Conservation (phyloP, 31 red algal species). For the Endocladia muricata region DNA sequence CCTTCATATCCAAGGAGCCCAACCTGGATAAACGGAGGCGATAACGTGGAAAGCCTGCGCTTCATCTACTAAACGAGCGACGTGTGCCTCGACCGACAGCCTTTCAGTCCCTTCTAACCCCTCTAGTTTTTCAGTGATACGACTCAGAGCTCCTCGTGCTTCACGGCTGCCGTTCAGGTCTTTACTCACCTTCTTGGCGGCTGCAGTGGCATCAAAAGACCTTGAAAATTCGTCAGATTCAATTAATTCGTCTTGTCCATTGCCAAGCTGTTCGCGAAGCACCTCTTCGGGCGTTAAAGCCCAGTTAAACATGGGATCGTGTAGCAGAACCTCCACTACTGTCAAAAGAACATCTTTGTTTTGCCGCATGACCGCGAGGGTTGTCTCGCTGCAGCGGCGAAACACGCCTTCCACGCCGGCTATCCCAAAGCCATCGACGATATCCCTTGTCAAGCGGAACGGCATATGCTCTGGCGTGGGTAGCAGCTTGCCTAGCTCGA, state of each 20-base stretch:
- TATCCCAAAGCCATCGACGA: constrained; percentile 90
- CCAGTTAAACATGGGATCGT: constrained; percentile 98
- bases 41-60: constrained; percentile 82
- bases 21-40: constrained; percentile 84
- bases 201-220: constrained; percentile 15
- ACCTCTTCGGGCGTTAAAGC: constrained; percentile 75
- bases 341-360: constrained; percentile 82
- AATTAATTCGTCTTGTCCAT: constrained; percentile 3
- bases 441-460: constrained; percentile 88
- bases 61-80: constrained; percentile 83
- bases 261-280: constrained; percentile 48
- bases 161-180: constrained; percentile 50
- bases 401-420: constrained; percentile 91
- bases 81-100: constrained; percentile 90
- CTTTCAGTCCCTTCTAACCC: constrained; percentile 82
- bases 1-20: constrained; percentile 75
- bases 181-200: constrained; percentile 28
- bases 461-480: constrained; percentile 88
- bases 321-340: constrained; percentile 85
- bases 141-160: constrained; percentile 68
- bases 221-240: not conserved
- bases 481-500: constrained; percentile 92
- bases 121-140: constrained; percentile 80
- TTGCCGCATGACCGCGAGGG: constrained; percentile 67
- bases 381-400: constrained; percentile 76